These are phyloP conservation scores for Hirsutella thompsonii DNA, from an alignment of 2,329 filamentous ascomycete species.

Conservation along the genomic window DNA sequence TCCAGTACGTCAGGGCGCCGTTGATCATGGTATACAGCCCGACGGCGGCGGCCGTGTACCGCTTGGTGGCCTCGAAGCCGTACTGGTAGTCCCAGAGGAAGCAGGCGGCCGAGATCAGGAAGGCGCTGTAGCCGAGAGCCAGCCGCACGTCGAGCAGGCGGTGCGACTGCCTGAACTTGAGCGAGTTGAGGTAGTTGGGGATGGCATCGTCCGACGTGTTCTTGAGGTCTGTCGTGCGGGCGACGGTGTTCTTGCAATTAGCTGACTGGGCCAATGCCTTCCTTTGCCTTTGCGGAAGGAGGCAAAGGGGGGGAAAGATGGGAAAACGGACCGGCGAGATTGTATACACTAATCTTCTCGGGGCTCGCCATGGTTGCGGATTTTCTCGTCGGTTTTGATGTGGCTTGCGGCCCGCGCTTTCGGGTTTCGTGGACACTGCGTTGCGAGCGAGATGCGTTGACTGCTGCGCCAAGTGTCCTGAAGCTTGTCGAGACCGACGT, in stretches of 20 bases:
- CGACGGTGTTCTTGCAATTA: too few species aligned
- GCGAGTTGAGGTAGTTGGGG: constrained; percentile 79
- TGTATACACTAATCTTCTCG: constrained; percentile 54
- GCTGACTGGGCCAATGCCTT: too few species aligned
- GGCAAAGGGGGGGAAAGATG: background rate
- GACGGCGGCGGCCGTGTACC: constrained; percentile 70
- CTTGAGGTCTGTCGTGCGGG: constrained; percentile 63
- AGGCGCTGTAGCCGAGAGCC: constrained; percentile 68
- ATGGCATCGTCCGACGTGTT: constrained; percentile 94
- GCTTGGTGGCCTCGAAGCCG: constrained; percentile 78
- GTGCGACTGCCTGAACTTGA: constrained; percentile 76
- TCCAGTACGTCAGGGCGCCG: constrained; percentile 67
- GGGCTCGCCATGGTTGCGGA: constrained; percentile 18
- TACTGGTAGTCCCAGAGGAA: constrained; percentile 88
- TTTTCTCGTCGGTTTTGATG: too few species aligned
- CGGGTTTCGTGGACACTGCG: too few species aligned
- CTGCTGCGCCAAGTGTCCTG: background rate
- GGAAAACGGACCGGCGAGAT: constrained; percentile 42
- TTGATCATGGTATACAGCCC: constrained; percentile 70
- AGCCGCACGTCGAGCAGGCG: constrained; percentile 71
- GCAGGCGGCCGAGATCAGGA: constrained; percentile 66
- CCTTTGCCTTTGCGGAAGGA: too few species aligned
- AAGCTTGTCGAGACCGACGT: background rate
- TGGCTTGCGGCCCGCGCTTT: too few species aligned
- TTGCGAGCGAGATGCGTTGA: too few species aligned